Base-by-base conservation (phyloP, 176 grass and related monocot species). In the Ampelocalamus luodianensis region DNA sequence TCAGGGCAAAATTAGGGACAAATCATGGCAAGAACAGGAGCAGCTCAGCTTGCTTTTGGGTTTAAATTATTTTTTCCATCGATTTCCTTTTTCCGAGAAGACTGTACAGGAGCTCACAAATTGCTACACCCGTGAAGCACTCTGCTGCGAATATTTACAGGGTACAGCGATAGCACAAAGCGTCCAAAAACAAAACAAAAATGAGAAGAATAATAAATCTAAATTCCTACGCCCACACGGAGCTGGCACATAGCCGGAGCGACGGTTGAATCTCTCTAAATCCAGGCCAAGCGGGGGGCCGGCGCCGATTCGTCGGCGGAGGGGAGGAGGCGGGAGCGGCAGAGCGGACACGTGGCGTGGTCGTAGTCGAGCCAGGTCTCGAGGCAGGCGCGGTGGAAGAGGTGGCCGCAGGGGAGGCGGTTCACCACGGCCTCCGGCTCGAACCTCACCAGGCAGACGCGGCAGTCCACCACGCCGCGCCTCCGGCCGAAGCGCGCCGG, bases 341-440 rank as follows among this genome's bases (percentile, higher is more conserved):
- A 98, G 32, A 98, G 79, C 55, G 96, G 96, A 83, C 96, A 98
- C 8, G 96, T 98, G 76, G 87, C 93, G 78, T 91, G 91, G 68
- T 87, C 91, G 86, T 98, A 93, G 27, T 91, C 89, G 50, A 98
- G 86, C 96, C 96, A 98, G 55, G 71, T 90, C 80, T 95, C 91
- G 55, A 98, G 86, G 77, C 96, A 98, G 8, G 69, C 82, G 66
- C 85, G 80, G 87, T 98, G 96, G 87, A 98, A 92, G 77, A 93
- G 29, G 77, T 98, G 96, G 20, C 89, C 96, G 32, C 96, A 98
- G 49, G 86, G 86, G 36, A 95, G 93, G 39, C 76, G 91, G 89
- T 93, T 87, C 76, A 95, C 96, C 87, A 85, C 89, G 10, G 93
- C 87, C 11, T 92, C 88, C 0, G 85, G 72, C 26, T 84, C 91